Evolutionary conservation across 2,329 filamentous ascomycete genomes (phyloP).

Genomic region (Pestalotiopsis fici): DNA sequence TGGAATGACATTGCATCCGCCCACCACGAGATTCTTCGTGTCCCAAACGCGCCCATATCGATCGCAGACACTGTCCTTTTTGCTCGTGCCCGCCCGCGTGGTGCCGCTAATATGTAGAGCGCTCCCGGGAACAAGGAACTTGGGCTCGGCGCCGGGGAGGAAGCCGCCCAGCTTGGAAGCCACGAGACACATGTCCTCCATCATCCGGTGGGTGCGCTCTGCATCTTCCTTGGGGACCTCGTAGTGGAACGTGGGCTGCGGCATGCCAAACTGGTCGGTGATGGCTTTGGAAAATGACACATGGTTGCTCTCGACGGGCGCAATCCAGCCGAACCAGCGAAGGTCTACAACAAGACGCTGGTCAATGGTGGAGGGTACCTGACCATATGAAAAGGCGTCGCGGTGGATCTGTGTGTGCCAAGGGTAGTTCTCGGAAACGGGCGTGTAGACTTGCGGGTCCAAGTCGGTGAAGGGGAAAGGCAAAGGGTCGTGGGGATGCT

Average conservation of each 20-base stretch:
- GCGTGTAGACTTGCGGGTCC: conserved; percentile 16
- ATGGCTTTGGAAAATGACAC: conserved; percentile 16
- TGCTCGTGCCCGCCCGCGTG: conserved; percentile 14
- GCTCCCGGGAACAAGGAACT: conserved; percentile 17
- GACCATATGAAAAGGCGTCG: conserved; percentile 24
- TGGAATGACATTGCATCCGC: conserved; percentile 24
- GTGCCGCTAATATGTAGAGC: conserved; percentile 19
- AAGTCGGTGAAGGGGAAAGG: conserved; percentile 17
- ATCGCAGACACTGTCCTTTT: conserved; percentile 17
- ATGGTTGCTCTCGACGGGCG: conserved; percentile 13
- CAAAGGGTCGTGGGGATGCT: conserved; percentile 11
- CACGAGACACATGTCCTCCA: conserved; percentile 21
- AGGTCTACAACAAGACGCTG: conserved; percentile 21
- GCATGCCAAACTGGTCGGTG: conserved; percentile 26
- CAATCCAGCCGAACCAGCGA: conserved; percentile 18
- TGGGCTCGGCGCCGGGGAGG: conserved; percentile 20
- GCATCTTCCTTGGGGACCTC: conserved; percentile 9
- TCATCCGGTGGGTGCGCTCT: conserved; percentile 19
- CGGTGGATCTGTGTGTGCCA: conserved; percentile 28
- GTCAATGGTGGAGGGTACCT: conserved; percentile 19
- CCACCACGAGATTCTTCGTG: conserved; percentile 20
- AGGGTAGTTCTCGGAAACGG: conserved; percentile 16
- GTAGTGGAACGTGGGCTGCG: conserved; percentile 22
- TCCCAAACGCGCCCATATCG: conserved; percentile 21
- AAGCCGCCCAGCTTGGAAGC: conserved; percentile 19